A percentile compares a stretch with the other conserved stretches of the same genome.
These are phyloP conservation scores for Trichophyton rubrum DNA, from an alignment of 2,329 filamentous ascomycete species.

Conservation along the genomic window DNA sequence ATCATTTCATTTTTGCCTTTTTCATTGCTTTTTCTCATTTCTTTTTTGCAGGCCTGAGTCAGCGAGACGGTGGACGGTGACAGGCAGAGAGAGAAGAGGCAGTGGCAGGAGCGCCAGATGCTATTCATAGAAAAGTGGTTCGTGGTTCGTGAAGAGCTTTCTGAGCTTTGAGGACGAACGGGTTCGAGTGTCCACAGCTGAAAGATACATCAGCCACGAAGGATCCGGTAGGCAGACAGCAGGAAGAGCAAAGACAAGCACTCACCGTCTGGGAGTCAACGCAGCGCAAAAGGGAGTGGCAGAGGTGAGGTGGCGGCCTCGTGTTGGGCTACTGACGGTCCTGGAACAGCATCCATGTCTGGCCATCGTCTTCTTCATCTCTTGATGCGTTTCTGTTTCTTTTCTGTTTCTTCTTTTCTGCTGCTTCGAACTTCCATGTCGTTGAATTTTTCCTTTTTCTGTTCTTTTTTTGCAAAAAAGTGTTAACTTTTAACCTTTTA, in stretches of 20 bases:
- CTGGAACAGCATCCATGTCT: neutral
- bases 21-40: neutral
- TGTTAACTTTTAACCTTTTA: no score
- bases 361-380: neutral
- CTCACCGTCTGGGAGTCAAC: no score
- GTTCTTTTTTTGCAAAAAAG: neutral
- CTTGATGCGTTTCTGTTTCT: neutral
- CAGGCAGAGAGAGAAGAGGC: neutral
- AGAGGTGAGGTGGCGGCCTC: neutral
- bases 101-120: neutral
- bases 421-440: neutral
- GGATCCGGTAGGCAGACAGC: neutral
- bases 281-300: neutral
- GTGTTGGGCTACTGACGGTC: neutral
- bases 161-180: neutral
- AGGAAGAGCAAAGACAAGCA: no score
- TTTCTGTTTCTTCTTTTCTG: neutral
- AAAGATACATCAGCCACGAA: neutral
- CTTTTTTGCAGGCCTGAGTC: neutral
- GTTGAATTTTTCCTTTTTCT: neutral
- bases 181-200: neutral
- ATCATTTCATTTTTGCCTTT: neutral
- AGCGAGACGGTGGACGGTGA: neutral
- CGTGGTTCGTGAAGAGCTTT: neutral
- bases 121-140: conserved; percentile 1